phyloP scores from a whole-genome alignment of 2,329 filamentous ascomycete species.

The Alternaria sp. region DNA sequence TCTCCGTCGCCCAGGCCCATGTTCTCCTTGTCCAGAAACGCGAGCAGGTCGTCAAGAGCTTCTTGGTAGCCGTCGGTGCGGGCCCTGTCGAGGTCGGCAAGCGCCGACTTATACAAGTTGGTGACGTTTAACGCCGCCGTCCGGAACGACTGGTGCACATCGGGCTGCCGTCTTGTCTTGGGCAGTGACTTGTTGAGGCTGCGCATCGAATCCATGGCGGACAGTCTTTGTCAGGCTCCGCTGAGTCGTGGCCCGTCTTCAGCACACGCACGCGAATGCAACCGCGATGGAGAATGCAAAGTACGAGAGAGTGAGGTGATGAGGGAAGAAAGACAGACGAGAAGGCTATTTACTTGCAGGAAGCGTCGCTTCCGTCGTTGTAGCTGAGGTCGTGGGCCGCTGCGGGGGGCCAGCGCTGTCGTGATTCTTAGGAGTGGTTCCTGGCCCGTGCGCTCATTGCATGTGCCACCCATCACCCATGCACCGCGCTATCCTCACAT shows the following conservation, averaged over 20 bases:
- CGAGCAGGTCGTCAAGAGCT: slow-evolving; percentile 87
- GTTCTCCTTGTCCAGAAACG: slow-evolving; percentile 82
- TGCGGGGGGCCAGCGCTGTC: slow-evolving; percentile 18
- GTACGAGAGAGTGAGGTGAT: neutral
- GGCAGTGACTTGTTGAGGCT: slow-evolving; percentile 53
- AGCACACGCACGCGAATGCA: neutral
- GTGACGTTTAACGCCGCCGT: slow-evolving; percentile 92
- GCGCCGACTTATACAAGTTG: slow-evolving; percentile 93
- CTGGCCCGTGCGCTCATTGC: neutral
- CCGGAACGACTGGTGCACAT: slow-evolving; percentile 87
- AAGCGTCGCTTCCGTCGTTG: slow-evolving; percentile 14
- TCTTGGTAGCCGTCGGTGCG: slow-evolving; percentile 89
- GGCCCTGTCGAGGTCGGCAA: slow-evolving; percentile 76
- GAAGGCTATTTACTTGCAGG: slow-evolving; percentile 7
- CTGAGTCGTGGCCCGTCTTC: slow-evolving; percentile 8
- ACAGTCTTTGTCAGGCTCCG: slow-evolving; percentile 9
- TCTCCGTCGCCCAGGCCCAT: slow-evolving; percentile 82
- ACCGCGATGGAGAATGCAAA: slow-evolving; percentile 1
- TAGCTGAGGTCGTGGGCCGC: neutral
- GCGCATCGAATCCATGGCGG: slow-evolving; percentile 52
- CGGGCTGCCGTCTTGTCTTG: slow-evolving; percentile 47
- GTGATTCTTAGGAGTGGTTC: slow-evolving; percentile 6
- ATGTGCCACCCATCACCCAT: slow-evolving; percentile 1
- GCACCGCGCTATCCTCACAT: neutral
- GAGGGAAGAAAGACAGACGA: slow-evolving; percentile 8